Evolutionary conservation across 1,139 yeast genomes (phyloP).

Genomic region (Yamadazyma atlantica): DNA sequence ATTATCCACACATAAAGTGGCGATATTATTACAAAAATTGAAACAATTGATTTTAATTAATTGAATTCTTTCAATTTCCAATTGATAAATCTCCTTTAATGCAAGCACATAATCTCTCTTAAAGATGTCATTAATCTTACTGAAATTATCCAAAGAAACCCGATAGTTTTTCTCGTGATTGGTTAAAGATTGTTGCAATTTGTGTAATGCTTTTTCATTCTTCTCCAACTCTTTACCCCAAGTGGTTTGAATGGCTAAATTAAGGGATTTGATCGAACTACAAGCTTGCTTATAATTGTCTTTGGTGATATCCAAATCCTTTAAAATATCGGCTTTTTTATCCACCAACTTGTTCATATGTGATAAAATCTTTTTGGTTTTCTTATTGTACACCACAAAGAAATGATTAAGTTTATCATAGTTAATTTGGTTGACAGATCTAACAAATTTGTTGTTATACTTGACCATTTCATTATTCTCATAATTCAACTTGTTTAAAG

Average conservation of each 20-base stretch:
- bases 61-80: slow-evolving; percentile 79
- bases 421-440: slow-evolving; percentile 32
- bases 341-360: slow-evolving; percentile 39
- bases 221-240: slow-evolving; percentile 79
- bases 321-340: slow-evolving; percentile 26
- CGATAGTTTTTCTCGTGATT: slow-evolving; percentile 59
- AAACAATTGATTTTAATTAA: slow-evolving; percentile 76
- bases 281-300: slow-evolving; percentile 60
- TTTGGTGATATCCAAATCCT: slow-evolving; percentile 45
- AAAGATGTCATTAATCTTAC: slow-evolving; percentile 72
- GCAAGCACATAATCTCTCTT: slow-evolving; percentile 75
- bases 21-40: slow-evolving; percentile 76
- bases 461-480: slow-evolving; percentile 48
- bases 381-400: slow-evolving; percentile 28
- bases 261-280: slow-evolving; percentile 54
- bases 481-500: slow-evolving; percentile 56
- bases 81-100: slow-evolving; percentile 66
- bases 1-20: slow-evolving; percentile 75
- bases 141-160: slow-evolving; percentile 55
- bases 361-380: slow-evolving; percentile 30
- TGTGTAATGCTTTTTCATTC: slow-evolving; percentile 60
- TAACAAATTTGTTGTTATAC: slow-evolving; percentile 32
- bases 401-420: slow-evolving; percentile 35
- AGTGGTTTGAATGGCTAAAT: slow-evolving; percentile 67
- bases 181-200: slow-evolving; percentile 49